phyloP scores from a whole-genome alignment of 1,139 yeast genomes.

The Saccharomyces hybrid region DNA sequence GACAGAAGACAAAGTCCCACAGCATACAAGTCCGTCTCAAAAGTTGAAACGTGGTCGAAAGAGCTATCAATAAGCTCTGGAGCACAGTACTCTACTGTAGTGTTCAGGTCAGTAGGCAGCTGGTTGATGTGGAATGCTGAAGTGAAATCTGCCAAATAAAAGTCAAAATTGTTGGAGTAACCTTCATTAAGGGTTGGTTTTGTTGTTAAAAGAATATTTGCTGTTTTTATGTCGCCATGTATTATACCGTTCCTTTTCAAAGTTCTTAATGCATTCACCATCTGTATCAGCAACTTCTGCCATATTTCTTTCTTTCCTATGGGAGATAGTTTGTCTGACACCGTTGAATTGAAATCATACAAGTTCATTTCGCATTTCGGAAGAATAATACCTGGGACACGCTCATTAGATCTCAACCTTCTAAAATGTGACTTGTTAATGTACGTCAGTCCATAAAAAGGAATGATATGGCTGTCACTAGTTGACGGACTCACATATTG shows the following conservation, averaged over 20 bases:
- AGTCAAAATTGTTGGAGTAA: constrained; percentile 1
- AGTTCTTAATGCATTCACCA: constrained; percentile 9
- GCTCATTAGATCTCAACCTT: constrained; percentile 13
- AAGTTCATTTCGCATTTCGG: constrained; percentile 11
- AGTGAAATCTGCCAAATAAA: constrained; percentile 16
- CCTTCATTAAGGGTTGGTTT: background rate
- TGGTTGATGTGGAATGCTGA: constrained; percentile 6
- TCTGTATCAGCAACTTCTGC: constrained; percentile 10
- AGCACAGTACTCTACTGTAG: constrained; percentile 19
- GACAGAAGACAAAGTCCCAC: constrained; percentile 18
- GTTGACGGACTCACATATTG: background rate
- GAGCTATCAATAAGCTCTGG: constrained; percentile 11
- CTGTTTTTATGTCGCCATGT: constrained; percentile 20
- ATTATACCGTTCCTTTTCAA: constrained; percentile 11
- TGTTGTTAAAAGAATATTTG: constrained; percentile 12
- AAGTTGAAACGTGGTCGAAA: constrained; percentile 1
- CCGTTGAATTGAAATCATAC: constrained; percentile 8
- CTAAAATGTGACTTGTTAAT: constrained; percentile 11
- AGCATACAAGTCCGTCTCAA: constrained; percentile 16
- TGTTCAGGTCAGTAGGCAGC: constrained; percentile 6
- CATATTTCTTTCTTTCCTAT: constrained; percentile 7
- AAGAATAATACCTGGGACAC: constrained; percentile 15
- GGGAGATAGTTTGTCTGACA: background rate
- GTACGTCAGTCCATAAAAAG: constrained; percentile 15
- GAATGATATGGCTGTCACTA: constrained; percentile 8